A percentile compares a stretch with the other conserved stretches of the same genome.
Conservation (phyloP, 2,329 filamentous ascomycete species). For the Cladosporium sp. region DNA sequence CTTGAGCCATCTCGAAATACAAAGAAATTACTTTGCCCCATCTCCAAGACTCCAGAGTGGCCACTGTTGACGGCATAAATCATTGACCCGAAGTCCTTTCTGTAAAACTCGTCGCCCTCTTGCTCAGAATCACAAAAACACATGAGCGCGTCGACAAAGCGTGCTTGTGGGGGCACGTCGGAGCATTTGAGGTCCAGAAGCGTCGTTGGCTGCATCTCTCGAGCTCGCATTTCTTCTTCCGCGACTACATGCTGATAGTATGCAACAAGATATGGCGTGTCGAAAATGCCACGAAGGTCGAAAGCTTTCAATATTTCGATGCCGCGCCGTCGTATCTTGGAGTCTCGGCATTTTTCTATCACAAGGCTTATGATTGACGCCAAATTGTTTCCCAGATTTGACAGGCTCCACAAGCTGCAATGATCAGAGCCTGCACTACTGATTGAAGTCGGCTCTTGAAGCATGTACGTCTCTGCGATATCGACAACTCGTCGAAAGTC, state of each 20-base stretch:
- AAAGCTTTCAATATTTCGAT: conserved; percentile 14
- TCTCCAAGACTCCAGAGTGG: not conserved
- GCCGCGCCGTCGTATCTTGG: conserved; percentile 19
- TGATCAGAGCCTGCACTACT: not conserved
- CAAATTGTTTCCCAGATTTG: conserved; percentile 17
- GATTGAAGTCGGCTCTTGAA: not conserved
- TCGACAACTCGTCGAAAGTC: not conserved
- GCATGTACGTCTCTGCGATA: not conserved
- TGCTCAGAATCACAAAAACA: conserved; percentile 1
- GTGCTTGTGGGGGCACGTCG: not conserved
- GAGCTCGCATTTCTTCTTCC: conserved; percentile 17
- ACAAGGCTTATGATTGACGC: conserved; percentile 15
- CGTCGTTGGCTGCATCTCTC: not conserved
- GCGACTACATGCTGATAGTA: conserved; percentile 19
- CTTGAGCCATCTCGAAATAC: not conserved
- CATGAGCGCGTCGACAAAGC: not conserved
- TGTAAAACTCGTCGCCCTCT: conserved; percentile 12
- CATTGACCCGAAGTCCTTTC: not conserved
- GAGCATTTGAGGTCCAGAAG: not conserved
- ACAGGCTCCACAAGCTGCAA: not conserved
- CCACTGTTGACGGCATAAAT: not conserved
- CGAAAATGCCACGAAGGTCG: conserved; percentile 23
- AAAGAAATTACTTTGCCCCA: not conserved
- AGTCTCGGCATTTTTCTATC: conserved; percentile 21
- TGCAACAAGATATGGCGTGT: conserved; percentile 19